These are phyloP conservation scores for Pilaira anomala DNA, from an alignment of 192 early-diverging fungal species.

Conservation along the genomic window DNA sequence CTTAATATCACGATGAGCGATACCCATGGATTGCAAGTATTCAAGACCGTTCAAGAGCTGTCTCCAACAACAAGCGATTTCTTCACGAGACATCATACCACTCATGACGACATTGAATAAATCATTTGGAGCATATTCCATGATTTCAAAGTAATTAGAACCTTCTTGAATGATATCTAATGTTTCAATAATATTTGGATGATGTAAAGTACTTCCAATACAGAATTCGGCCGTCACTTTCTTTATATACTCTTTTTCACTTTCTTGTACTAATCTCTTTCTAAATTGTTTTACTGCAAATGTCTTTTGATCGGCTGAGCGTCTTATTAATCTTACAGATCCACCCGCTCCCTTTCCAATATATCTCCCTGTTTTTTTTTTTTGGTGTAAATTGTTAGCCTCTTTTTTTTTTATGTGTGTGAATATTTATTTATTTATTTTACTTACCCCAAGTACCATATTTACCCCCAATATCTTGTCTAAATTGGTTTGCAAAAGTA, in stretches of 20 bases:
- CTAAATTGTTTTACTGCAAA: constrained; percentile 84
- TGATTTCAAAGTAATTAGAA: constrained; percentile 66
- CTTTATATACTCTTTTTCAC: constrained; percentile 73
- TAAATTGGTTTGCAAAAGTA: constrained; percentile 34
- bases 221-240: constrained; percentile 84
- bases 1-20: constrained; percentile 93
- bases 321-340: constrained; percentile 65
- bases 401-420: neutral
- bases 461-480: constrained; percentile 23
- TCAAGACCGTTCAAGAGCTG: constrained; percentile 79
- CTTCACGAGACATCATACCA: constrained; percentile 69
- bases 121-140: constrained; percentile 93
- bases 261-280: constrained; percentile 60
- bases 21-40: constrained; percentile 87
- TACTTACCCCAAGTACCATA: constrained; percentile 36
- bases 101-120: constrained; percentile 77
- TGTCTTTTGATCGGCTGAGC: constrained; percentile 56
- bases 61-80: constrained; percentile 85
- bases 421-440: neutral
- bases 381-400: neutral
- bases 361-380: constrained; percentile 21
- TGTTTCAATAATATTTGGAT: constrained; percentile 77
- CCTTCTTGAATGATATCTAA: constrained; percentile 72
- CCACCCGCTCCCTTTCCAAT: constrained; percentile 71
- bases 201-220: constrained; percentile 70